These are phyloP conservation scores for Talaromyces albobiverticillius DNA, from an alignment of 2,329 filamentous ascomycete species.

Conservation along the genomic window DNA sequence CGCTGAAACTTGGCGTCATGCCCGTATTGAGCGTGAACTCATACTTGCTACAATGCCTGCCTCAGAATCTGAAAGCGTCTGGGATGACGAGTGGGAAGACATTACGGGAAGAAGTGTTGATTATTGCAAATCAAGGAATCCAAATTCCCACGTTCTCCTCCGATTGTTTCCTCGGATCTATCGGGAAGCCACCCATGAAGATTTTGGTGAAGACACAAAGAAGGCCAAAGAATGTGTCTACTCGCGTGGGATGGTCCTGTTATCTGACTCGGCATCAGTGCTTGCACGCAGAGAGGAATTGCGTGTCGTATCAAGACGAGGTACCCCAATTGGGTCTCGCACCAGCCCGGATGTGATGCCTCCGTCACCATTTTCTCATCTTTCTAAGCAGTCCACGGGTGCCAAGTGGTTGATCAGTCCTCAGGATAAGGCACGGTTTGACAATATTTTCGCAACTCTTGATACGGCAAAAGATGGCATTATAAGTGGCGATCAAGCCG, in stretches of 20 bases:
- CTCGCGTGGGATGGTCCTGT: no score
- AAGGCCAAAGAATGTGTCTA: neutral
- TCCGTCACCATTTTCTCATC: conserved; percentile 50
- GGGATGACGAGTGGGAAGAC: neutral
- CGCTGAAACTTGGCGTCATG: neutral
- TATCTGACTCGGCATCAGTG: neutral
- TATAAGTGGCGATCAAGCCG: conserved; percentile 91
- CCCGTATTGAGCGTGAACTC: neutral
- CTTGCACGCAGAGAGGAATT: neutral
- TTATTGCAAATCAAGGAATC: no score
- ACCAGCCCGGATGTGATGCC: conserved; percentile 45
- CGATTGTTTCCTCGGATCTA: neutral
- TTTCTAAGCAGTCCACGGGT: conserved; percentile 55
- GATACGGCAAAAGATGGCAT: conserved; percentile 78
- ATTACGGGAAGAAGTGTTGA: neutral
- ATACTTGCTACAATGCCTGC: neutral
- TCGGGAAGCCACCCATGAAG: neutral
- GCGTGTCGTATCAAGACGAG: conserved; percentile 76
- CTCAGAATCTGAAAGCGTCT: neutral
- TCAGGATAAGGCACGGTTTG: conserved; percentile 82
- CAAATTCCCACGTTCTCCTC: no score
- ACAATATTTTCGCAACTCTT: conserved; percentile 77
- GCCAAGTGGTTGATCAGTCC: conserved; percentile 79
- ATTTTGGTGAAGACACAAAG: neutral
- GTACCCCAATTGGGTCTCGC: conserved; percentile 52